Evolutionary conservation across 441 rosid genomes (phyloP), one percentile per base, ranked within the genome.

Genomic region (Brassica balearica): DNA sequence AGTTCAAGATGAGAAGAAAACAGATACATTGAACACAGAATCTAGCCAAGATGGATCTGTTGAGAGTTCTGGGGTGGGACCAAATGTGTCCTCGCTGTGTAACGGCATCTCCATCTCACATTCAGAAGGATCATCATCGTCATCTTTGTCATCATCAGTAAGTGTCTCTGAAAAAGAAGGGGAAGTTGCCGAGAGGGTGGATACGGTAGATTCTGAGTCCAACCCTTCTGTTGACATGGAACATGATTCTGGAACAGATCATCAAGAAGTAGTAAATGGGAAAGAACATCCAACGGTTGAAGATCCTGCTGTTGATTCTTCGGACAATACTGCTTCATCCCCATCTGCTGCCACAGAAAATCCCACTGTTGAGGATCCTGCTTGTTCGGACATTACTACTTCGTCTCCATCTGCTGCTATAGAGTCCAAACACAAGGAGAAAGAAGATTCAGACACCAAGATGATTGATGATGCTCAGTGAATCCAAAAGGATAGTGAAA

Each of bases 1-100:
- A 82, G 79, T 79, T 81, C 65, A 81, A 69, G 71, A 59, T 29
- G 77, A 81, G 77, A 88, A 84, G 83, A 71, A 70, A 73, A 65
- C 72, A 53, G 85, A 68, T 12, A 34, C 78, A 38, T 68, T 43
- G 27, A 82, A 84, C 75, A 66, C 34, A 71, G 86, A 81, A 71
- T 66, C 82, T 75, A 75, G 36, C 81, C 71, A 87, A 75, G 64
- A 76, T 64, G 84, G 72, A 67, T 67, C 82, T 74, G 81, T 17
- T 66, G 86, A 86, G 78, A 73, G 73, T 69, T 64, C 72, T 53
- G 1, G 32, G 74, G 63, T n/a, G 41, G 34, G 79, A 72, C 53
- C 73, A 32, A 38, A 65, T 72, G 80, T 15, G 9, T 76, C 84
- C 27, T 60, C 82, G 19, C 65, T 46, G 58, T 80, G 76, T 58